Evolutionary conservation across 768 basidiomycete genomes (phyloP), one percentile per base, ranked within the genome.

Genomic region (Dendrothele bispora): DNA sequence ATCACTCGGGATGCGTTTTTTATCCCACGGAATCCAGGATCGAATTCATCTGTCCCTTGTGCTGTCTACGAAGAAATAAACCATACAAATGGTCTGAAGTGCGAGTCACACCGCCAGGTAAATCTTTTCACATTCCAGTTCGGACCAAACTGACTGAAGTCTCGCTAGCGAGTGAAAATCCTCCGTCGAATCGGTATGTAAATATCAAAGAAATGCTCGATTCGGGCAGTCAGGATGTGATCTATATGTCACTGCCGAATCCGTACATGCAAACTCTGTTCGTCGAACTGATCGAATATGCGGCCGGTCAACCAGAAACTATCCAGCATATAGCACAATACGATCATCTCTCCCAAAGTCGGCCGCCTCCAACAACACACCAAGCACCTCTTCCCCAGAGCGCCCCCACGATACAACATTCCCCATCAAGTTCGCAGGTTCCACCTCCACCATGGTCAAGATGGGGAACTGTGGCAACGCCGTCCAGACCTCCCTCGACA

Each of bases 1-100:
- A 90, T 55, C 90, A 92, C 55, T 77, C 75, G 14, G 79, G 78
- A 8, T 92, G 90, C 51, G 88, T 91, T 12, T 88, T 87, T 66
- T 87, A 77, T 63, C 80, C 83, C 2, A 54, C 67, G 30, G 79
- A 84, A 10, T 20, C 17, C 8, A 32, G 34, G 49, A 56, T 35
- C 57, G 49, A 67, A n/a, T 88, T 84, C 66, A 73, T 73, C 50
- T 92, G 91, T 57, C 90, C 90, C 0, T 62, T 92, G 17, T 92
- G 91, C 60, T 84, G 83, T 62, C 63, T 91, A 55, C 79, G 86
- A 42, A 90, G 86, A 70, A 86, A 82, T 50, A 76, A 77, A 50
- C 64, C 69, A 5, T 93, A 91, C 57, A 77, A 77, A 22, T 84
- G 83, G 58, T 87, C 88, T 1, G 87, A 91, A 56, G 78, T 92